Percentiles rank a stretch among this genome's conserved stretches.
These are phyloP conservation scores for Mediolabrus comicus DNA, from an alignment of 108 stramenopile species.

Conservation along the genomic window DNA sequence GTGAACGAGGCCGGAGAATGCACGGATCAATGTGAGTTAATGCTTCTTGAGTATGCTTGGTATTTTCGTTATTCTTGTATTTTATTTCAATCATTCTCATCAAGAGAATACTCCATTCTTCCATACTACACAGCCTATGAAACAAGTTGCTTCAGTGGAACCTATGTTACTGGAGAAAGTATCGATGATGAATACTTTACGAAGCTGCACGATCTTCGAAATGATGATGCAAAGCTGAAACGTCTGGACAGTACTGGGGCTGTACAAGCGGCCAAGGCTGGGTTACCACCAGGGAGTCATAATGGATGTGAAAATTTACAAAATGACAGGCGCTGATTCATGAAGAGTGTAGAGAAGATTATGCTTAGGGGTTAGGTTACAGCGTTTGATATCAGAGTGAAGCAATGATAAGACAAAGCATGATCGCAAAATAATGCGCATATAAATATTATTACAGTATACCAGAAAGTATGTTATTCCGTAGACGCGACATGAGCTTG, in stretches of 20 bases:
- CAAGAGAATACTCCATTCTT: neutral
- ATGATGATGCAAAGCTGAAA: constrained; percentile 71
- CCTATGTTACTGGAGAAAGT: constrained; percentile 89
- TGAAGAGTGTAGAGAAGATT: neutral
- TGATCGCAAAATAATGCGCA: neutral
- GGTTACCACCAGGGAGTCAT: constrained; percentile 57
- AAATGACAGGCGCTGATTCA: constrained; percentile 58
- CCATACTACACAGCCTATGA: constrained; percentile 66
- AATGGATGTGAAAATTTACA: constrained; percentile 76
- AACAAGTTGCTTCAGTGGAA: constrained; percentile 94
- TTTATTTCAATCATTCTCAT: neutral
- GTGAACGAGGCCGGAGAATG: constrained; percentile 46
- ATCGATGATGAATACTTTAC: constrained; percentile 79
- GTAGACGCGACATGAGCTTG: constrained; percentile 41
- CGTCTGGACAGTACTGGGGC: constrained; percentile 13
- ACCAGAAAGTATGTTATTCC: constrained; percentile 40
- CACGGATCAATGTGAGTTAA: constrained; percentile 19
- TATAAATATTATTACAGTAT: constrained; percentile 24
- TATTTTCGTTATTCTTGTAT: neutral
- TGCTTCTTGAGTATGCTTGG: neutral
- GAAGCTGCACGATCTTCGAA: constrained; percentile 70
- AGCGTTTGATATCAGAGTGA: neutral
- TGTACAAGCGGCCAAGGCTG: neutral
- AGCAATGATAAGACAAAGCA: neutral
- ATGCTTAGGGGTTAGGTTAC: neutral